phyloP scores from a whole-genome alignment of 1,284 basidiomycete genomes.

The Bjerkandera adusta region DNA sequence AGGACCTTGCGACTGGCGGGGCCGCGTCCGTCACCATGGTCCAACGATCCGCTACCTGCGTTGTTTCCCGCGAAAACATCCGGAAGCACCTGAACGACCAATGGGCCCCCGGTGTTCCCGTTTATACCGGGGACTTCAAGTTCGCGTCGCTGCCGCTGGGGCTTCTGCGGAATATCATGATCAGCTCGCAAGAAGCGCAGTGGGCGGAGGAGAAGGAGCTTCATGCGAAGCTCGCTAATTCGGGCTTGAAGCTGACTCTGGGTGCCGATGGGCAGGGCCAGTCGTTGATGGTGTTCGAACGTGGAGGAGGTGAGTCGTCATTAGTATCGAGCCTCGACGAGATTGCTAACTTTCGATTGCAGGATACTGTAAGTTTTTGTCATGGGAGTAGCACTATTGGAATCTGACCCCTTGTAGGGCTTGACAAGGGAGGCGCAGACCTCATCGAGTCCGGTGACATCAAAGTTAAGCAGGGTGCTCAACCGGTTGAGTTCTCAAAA shows the following conservation, averaged over 20 bases:
- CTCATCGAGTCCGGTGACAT: slow-evolving; percentile 57
- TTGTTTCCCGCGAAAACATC: slow-evolving; percentile 26
- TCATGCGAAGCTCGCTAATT: slow-evolving; percentile 45
- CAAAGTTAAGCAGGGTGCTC: slow-evolving; percentile 64
- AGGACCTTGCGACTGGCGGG: slow-evolving; percentile 41
- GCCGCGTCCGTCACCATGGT: slow-evolving; percentile 31
- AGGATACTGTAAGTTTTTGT: slow-evolving; percentile 5
- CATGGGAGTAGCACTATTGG: too few relatives aligned
- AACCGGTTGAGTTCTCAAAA: slow-evolving; percentile 49
- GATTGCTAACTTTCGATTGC: not conserved
- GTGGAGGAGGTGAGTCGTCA: slow-evolving; percentile 1
- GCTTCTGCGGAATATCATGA: slow-evolving; percentile 32
- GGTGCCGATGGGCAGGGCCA: slow-evolving; percentile 10
- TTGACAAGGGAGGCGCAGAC: slow-evolving; percentile 1
- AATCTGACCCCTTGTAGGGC: slow-evolving; percentile 1
- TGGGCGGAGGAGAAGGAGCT: slow-evolving; percentile 38
- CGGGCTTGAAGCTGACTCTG: slow-evolving; percentile 2
- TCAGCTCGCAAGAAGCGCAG: slow-evolving; percentile 19
- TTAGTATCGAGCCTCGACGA: not conserved
- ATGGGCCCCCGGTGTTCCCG: slow-evolving; percentile 42
- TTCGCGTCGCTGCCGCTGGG: slow-evolving; percentile 38
- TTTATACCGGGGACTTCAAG: slow-evolving; percentile 45
- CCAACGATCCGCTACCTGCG: slow-evolving; percentile 30
- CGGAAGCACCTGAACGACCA: slow-evolving; percentile 21
- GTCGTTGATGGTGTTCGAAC: slow-evolving; percentile 4